Base-by-base conservation (phyloP, 495 filamentous ascomycete species). In the Podospora bellae-mahoneyi region DNA sequence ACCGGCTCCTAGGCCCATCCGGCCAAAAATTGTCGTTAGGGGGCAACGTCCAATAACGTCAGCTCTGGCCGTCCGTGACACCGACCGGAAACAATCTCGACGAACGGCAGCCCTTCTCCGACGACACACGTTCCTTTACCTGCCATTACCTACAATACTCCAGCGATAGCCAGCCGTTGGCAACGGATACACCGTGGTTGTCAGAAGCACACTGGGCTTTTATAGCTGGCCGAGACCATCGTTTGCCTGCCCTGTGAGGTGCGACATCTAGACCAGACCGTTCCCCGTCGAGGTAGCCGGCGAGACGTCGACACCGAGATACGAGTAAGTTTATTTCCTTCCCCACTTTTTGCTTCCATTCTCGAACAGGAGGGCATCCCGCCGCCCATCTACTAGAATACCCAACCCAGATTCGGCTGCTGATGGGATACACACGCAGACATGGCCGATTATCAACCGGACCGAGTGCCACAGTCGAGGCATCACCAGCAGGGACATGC, bases 361-460 rank as follows among this genome's bases (percentile, higher is more conserved):
- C 63, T 26, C 69, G 39, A 64, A 59, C 66, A 64, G 64, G 56
- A n/a, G 59, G 54, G 65, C 39, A 65, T 28, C 61, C 65, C 34
- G 19, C 69, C 55, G 44, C 27, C 23, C 62, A 26, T 55, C 48
- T 16, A 48, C 67, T 28, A 63, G 55, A 19, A n/a, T 7, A 26
- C 55, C 55, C 7, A 58, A n/a, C 9, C 34, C 68, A 60, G 48
- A 32, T 39, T 32, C 39, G 62, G 28, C 15, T 18, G 60, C 68
- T 61, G 55, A 67, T 63, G 64, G 59, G 9, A 54, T 18, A 28
- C 16, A 26, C 54, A 26, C 60, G 69, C 56, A 69, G 62, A 61
- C 62, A 96, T 96, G 93, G 91, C 93, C 79, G 92, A 96, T 78
- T 92, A 95, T 80, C 91, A 92, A 78, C 90, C 91, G 77, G 88